Evolutionary conservation across 768 basidiomycete genomes (phyloP), one percentile per base, ranked within the genome.

Genomic region (Coprinopsis marcescibilis): DNA sequence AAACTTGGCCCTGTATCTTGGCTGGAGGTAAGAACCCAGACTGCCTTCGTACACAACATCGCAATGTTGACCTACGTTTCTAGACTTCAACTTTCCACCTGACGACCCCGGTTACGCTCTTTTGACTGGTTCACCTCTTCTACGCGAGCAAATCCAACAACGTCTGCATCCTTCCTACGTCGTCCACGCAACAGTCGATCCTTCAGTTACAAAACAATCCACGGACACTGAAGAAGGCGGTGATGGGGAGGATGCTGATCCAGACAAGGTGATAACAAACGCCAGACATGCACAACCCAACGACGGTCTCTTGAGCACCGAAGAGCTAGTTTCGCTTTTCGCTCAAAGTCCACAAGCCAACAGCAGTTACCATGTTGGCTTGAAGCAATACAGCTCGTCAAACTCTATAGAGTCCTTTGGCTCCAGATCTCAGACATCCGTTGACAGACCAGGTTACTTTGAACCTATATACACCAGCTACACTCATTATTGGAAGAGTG

Each of bases 1-100:
- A 62, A 1, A 50, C 71, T 36, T 95, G 91, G 91, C 86, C 92
- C 0, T 83, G 83, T 47, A 68, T 94, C 46, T 68, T 96, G 30
- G 80, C 86, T 0, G 94, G 94, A 60, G 93, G 94, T 89, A 60
- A 56, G 65, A 11, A 13, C 11, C 13, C 30, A 5, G 19, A 19
- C 12, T 17, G 14, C 46, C 26, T 46, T 20, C 17, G 1, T 11
- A 17, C 15, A 15, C 1, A 10, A 20, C 40, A 10, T 10, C 19
- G 36, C 15, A 23, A 4, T 41, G 13, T 19, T 13, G 17, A 19
- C 19, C 23, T 37, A 14, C 21, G 17, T 35, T 6, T 34, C 5
- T 45, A 94, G 94, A 98, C 63, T 92, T 96, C 67, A 98, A 97
- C 62, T 89, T 89, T 45, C 64, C 80, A 12, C 95, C 95, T 0